Conservation (phyloP, 345 rosid genomes). For the Brassica nigra region DNA sequence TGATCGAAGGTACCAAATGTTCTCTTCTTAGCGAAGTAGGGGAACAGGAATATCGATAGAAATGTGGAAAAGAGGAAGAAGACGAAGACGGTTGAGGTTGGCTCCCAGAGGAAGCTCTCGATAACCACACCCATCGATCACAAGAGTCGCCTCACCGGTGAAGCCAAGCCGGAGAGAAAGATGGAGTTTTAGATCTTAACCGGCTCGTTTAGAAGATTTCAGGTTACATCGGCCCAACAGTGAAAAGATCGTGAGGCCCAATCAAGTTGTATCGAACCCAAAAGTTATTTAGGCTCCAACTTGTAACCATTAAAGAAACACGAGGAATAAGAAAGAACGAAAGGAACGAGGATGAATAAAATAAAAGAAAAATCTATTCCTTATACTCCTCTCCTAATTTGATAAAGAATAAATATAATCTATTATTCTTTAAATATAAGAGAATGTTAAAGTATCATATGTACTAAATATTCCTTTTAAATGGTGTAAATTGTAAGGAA, state of each 20-base stretch:
- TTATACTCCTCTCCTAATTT: too few species aligned
- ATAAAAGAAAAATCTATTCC: too few species aligned
- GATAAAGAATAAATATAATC: too few species aligned
- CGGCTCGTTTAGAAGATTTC: background rate
- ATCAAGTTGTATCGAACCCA: background rate
- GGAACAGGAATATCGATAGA: constrained; percentile 55
- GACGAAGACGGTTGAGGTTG: constrained; percentile 51
- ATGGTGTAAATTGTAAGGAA: too few species aligned
- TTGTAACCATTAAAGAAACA: too few species aligned
- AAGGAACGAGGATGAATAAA: too few species aligned
- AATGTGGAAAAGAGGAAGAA: constrained; percentile 63
- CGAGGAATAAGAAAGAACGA: too few species aligned
- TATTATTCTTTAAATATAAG: too few species aligned
- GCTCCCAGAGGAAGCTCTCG: constrained; percentile 77
- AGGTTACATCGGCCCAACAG: background rate
- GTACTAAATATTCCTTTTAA: too few species aligned
- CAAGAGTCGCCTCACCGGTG: constrained; percentile 5
- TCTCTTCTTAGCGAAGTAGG: constrained; percentile 50
- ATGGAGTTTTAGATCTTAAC: constrained; percentile 25
- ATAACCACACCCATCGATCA: constrained; percentile 66
- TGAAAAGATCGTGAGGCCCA: background rate
- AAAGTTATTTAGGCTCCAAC: too few species aligned
- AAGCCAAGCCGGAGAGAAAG: constrained; percentile 14
- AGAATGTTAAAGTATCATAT: too few species aligned
- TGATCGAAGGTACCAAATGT: constrained; percentile 53